phyloP scores from a whole-genome alignment of 352 stramenopile species.

The Globisporangium cederbergense region DNA sequence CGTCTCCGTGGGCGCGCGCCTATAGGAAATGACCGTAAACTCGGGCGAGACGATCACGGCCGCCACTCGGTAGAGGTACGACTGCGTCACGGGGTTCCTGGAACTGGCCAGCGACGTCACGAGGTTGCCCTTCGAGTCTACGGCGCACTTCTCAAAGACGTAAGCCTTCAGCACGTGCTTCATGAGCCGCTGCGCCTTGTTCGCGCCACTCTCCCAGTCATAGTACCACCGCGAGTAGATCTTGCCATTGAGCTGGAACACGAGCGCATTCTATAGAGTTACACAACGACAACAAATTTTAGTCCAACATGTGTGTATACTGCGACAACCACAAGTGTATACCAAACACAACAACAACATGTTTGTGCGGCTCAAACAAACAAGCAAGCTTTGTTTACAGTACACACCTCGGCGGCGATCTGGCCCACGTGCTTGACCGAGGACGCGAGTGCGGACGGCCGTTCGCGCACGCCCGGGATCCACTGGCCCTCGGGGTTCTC shows the following conservation, averaged over 20 bases:
- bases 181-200: conserved; percentile 43
- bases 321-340: background rate
- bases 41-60: conserved; percentile 50
- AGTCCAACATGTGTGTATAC: background rate
- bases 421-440: conserved; percentile 15
- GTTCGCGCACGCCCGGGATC: conserved; percentile 51
- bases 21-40: conserved; percentile 75
- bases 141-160: conserved; percentile 34
- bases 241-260: conserved; percentile 36
- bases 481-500: conserved; percentile 55
- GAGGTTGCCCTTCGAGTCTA: conserved; percentile 37
- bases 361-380: background rate
- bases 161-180: conserved; percentile 44
- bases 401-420: conserved; percentile 7
- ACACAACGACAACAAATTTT: background rate
- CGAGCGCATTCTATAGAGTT: conserved; percentile 18
- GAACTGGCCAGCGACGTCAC: conserved; percentile 16
- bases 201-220: conserved; percentile 41
- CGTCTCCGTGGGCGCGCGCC: conserved; percentile 39
- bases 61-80: conserved; percentile 38
- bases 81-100: conserved; percentile 19
- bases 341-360: background rate
- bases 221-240: conserved; percentile 50
- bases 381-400: background rate
- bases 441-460: conserved; percentile 24